Evolutionary conservation across 768 basidiomycete species (phyloP).

Genomic region (Rhodotorula taiwanensis): DNA sequence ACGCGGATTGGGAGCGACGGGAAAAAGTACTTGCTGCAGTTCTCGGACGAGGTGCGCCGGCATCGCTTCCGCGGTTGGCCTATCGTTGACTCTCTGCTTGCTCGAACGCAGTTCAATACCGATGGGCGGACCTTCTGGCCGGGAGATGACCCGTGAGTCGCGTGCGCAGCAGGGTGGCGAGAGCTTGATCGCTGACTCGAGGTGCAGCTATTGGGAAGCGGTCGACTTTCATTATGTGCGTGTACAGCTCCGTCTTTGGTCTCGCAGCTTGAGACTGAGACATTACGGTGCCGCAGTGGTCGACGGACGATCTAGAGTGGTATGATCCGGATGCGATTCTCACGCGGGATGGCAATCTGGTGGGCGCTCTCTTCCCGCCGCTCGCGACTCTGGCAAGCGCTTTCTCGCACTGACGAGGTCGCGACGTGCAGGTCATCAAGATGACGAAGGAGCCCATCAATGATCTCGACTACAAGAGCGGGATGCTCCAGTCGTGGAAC

Average conservation of each 20-base stretch:
- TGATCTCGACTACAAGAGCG: constrained; percentile 72
- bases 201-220: constrained; percentile 42
- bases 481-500: constrained; percentile 79
- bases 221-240: constrained; percentile 47
- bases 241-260: constrained; percentile 28
- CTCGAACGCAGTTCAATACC: constrained; percentile 48
- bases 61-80: neutral
- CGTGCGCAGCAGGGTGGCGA: neutral
- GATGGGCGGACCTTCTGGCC: constrained; percentile 66
- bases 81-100: neutral
- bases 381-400: too few species aligned
- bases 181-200: neutral
- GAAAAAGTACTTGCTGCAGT: constrained; percentile 67
- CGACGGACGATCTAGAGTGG: constrained; percentile 70
- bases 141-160: constrained; percentile 40
- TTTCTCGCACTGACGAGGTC: constrained; percentile 47
- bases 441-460: constrained; percentile 60
- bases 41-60: constrained; percentile 64
- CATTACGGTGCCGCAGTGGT: constrained; percentile 3
- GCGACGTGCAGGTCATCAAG: constrained; percentile 50
- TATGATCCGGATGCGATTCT: constrained; percentile 74
- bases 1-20: constrained; percentile 70
- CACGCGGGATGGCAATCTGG: constrained; percentile 64
- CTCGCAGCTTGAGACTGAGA: too few species aligned
- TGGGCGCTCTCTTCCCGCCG: constrained; percentile 5